These are phyloP conservation scores for Lasiodiplodia sp. DNA, from an alignment of 2,329 filamentous ascomycete genomes.

Conservation along the genomic window DNA sequence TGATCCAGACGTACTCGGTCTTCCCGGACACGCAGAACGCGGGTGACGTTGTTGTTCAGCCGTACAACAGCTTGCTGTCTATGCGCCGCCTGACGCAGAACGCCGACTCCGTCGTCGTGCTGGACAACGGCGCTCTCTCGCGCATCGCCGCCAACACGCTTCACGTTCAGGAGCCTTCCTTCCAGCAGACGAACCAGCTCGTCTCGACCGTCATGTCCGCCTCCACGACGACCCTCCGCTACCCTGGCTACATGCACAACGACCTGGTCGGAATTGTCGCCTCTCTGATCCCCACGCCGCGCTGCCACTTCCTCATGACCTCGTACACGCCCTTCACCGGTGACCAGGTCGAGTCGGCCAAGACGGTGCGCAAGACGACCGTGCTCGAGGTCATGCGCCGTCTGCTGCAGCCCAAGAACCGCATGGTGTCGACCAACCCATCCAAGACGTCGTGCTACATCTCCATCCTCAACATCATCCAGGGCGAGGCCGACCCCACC, in stretches of 20 bases:
- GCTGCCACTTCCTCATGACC: constrained; percentile 98
- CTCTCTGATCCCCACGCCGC: constrained; percentile 92
- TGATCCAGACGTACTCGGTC: constrained; percentile 98
- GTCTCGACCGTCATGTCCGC: constrained; percentile 99
- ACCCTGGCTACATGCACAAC: constrained; percentile 99
- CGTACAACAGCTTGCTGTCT: constrained; percentile 94
- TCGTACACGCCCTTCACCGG: constrained; percentile 98
- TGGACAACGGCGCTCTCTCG: constrained; percentile 93
- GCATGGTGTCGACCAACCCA: constrained; percentile 96
- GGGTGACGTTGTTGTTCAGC: constrained; percentile 93
- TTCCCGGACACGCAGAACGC: constrained; percentile 92
- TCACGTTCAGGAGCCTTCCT: constrained; percentile 93
- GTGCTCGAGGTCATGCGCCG: constrained; percentile 97
- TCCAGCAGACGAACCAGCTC: constrained; percentile 96
- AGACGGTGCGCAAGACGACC: constrained; percentile 97
- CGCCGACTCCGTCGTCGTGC: constrained; percentile 94
- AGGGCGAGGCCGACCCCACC: constrained; percentile 96
- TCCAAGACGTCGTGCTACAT: constrained; percentile 99
- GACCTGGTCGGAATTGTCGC: constrained; percentile 97
- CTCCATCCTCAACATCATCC: constrained; percentile 97
- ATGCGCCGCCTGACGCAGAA: constrained; percentile 93
- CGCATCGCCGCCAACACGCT: constrained; percentile 93
- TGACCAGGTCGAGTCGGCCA: constrained; percentile 94
- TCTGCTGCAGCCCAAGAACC: constrained; percentile 95
- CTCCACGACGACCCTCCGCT: constrained; percentile 93